These are phyloP conservation scores for Cephalotrichum gorgonifer DNA, from an alignment of 2,329 filamentous ascomycete genomes.

Conservation along the genomic window DNA sequence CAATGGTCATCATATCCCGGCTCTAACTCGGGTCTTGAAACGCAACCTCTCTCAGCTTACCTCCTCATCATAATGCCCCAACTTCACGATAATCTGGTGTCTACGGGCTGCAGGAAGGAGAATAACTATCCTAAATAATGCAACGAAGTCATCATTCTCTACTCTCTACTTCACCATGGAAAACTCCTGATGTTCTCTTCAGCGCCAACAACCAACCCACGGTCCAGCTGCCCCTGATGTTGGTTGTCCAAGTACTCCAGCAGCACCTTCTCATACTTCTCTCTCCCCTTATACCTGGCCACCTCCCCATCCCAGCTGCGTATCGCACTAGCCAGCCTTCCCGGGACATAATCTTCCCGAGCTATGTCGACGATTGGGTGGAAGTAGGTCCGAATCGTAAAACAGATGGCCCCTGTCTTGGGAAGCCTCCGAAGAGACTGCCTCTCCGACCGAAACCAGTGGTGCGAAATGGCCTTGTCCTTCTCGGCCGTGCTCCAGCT, in stretches of 20 bases:
- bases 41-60: too few species aligned
- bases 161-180: too few species aligned
- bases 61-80: too few species aligned
- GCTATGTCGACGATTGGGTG: constrained; percentile 58
- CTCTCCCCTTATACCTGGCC: constrained; percentile 65
- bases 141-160: too few species aligned
- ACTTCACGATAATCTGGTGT: too few species aligned
- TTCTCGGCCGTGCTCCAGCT: constrained; percentile 72
- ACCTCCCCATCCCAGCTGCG: constrained; percentile 77
- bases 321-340: constrained; percentile 65
- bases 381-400: constrained; percentile 76
- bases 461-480: constrained; percentile 59
- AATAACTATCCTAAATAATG: too few species aligned
- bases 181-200: too few species aligned
- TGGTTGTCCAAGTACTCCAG: constrained; percentile 66
- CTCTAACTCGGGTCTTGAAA: too few species aligned
- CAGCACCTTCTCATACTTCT: constrained; percentile 62
- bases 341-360: constrained; percentile 66
- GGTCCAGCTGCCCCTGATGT: constrained; percentile 68
- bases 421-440: constrained; percentile 58
- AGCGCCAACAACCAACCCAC: too few species aligned
- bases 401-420: constrained; percentile 48
- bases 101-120: too few species aligned
- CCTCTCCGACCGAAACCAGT: constrained; percentile 68
- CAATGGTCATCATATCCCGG: too few species aligned